Evolutionary conservation across 1,139 yeast species (phyloP), one percentile per base, ranked within the genome.

Genomic region (Lodderomyces elongisporus): DNA sequence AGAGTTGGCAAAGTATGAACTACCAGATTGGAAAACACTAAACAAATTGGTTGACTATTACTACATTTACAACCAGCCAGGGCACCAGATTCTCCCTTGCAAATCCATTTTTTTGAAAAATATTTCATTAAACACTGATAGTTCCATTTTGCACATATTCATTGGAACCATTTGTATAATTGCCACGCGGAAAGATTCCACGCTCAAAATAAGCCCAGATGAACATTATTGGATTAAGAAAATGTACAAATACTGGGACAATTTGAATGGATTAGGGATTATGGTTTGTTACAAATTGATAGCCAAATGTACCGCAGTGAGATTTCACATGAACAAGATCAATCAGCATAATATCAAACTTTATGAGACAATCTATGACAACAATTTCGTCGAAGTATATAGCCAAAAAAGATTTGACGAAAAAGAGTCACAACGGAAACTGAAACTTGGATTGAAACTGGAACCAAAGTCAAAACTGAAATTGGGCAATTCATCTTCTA

Each of bases 11-110:
- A 37, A 35, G 27, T 45, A 42, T 36, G 73, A 67, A 9, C 51
- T 77, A 16, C 83, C 83, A 1, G 43, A 58, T 8, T 60, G 68
- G 62, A 46, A 48, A 15, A 52, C 58, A 0, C 51, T 73, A 5
- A 52, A 56, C 28, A 46, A 53, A 9, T 44, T 73, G 25, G 45
- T 76, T 32, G 75, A 74, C 39, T 49, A 66, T 14, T 77, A 68
- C 47, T 77, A 71, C 47, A 58, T 63, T 28, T 69, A 66, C 44
- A 54, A 62, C 27, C 77, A 75, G 35, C 66, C 73, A 5, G 56
- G 61, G 27, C 65, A 69, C 36, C 64, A 70, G 30, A 48, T 72
- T 12, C 48, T 76, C 7, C 73, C 77, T 1, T 60, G 72, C 14
- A 66, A 65, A 37, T 42, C 50, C 3, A 43, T 56, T 4, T 54